Base-by-base conservation (phyloP, 192 early-diverging fungal genomes). In the Backusella tuberculispora region DNA sequence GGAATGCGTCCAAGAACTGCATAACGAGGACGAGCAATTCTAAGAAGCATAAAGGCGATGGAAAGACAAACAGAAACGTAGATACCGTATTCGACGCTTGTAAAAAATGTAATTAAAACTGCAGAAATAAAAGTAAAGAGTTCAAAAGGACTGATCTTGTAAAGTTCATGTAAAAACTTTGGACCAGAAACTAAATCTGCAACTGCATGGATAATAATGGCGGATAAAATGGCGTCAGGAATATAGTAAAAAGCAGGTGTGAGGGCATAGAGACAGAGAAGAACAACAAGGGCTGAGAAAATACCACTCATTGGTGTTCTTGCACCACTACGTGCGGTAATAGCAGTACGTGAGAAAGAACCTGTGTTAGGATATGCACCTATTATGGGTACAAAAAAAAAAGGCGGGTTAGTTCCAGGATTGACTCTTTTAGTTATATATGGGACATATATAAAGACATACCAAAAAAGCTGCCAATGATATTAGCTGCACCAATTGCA, bases 271-370 rank as follows among this genome's bases (percentile, higher is more conserved):
- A 96, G 81, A 53, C 91, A 90, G 24, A 97, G 78, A 3, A 97
- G 81, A 26, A 96, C 94, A 8, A 95, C 86, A 13, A 84, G 71
- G 26, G 87, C 92, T 26, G 95, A 94, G 78, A 94, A 84, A 65
- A 94, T 80, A 50, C 91, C 90, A 19, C 92, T 92, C 50, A 93
- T 80, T 15, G 94, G 94, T 4, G 92, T 90, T 64, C 90, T 83
- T 41, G 92, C 92, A n/a, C 95, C 96, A 26, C 92, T 92, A 76
- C 87, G 84, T 76, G 92, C 85, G 82, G 95, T 96, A 77, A 96
- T 89, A 50, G 95, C 94, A 10, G 93, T 94, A 68, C 95, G 91
- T 15, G 94, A 96, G 86, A 97, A 96, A 6, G 94, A 95, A 37
- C 95, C 96, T 14, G 96, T 96, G 4, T 93, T 90, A 21, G 95